Evolutionary conservation across 2,329 filamentous ascomycete genomes (phyloP).

Genomic region (Pseudocercospora eumusae): DNA sequence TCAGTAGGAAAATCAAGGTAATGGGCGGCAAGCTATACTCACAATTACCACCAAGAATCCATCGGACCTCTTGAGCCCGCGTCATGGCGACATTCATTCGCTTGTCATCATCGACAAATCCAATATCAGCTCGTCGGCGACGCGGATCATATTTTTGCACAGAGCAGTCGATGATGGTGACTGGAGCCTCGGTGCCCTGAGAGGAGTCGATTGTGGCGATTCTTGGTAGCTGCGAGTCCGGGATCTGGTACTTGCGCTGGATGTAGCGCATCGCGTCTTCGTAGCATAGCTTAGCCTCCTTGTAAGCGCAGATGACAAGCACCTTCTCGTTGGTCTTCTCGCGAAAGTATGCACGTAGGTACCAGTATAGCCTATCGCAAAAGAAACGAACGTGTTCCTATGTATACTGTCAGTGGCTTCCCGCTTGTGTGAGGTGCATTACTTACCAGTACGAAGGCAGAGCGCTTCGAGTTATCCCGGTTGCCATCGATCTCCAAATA

Average conservation of each 20-base stretch:
- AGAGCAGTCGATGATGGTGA: slow-evolving; percentile 27
- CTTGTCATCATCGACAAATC: slow-evolving; percentile 23
- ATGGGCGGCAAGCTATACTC: not conserved
- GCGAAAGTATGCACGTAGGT: slow-evolving; percentile 19
- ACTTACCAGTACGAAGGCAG: slow-evolving; percentile 17
- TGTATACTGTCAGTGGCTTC: not conserved
- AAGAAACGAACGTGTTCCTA: slow-evolving; percentile 25
- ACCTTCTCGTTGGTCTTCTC: slow-evolving; percentile 17
- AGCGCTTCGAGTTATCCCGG: slow-evolving; percentile 19
- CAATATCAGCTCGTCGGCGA: slow-evolving; percentile 11
- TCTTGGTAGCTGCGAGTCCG: slow-evolving; percentile 16
- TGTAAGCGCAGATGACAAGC: slow-evolving; percentile 27
- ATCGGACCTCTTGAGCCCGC: slow-evolving; percentile 20
- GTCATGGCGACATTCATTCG: slow-evolving; percentile 27
- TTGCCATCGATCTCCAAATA: slow-evolving; percentile 23
- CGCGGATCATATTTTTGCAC: slow-evolving; percentile 15
- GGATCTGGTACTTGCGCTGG: slow-evolving; percentile 8
- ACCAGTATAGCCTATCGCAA: slow-evolving; percentile 26
- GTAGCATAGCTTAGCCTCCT: slow-evolving; percentile 19
- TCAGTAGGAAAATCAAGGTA: not conserved
- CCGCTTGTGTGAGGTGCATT: not conserved
- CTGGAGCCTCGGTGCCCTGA: slow-evolving; percentile 23
- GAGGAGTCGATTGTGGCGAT: slow-evolving; percentile 23
- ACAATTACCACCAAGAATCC: slow-evolving; percentile 23
- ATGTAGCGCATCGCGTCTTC: slow-evolving; percentile 16